Evolutionary conservation across 306 rosid species (phyloP), one percentile per base, ranked within the genome.

Genomic region (Erythrophleum fordii): DNA sequence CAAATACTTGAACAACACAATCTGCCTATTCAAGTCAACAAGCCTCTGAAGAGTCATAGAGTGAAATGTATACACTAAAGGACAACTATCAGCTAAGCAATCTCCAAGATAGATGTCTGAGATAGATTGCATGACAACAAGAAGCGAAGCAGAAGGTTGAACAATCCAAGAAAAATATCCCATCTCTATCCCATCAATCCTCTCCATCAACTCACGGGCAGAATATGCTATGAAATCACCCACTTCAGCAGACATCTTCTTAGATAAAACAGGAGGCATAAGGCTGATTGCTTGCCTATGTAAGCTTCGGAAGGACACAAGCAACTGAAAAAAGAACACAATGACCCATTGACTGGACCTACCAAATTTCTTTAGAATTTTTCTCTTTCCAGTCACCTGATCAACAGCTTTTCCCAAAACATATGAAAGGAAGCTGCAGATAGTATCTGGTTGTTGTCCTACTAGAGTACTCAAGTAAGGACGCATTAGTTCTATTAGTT

Each of bases 21-120:
- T 85, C 81, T 82, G 91, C 80, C 85, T 90, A 83, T 95, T 91
- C 92, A 93, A 87, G 86, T 93, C 93, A 80, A 82, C 88, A 76
- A 95, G 93, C 88, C 99, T 90, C 85, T 88, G 94, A 90, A 90
- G 89, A 83, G 88, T 84, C 97, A 95, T 93, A 29, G 88, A 83
- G 79, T 90, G 95, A 85, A 93, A 89, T 68, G 83, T 75, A 79
- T 90, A 87, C 68, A 88, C 77, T 86, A 93, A 86, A 69, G 92
- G 92, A 64, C 70, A 83, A 82, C 82, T 89, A 75, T 80, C 91
- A 48, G 58, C 65, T 53, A 82, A 72, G 60, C 60, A 53, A 75
- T 58, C 75, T 68, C 86, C 85, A 53, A 77, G 80, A 90, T 78
- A 91, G 81, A 89, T 72, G 53, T 75, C 85, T 52, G 91, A 90